Evolutionary conservation across 805 yeast genomes (phyloP).

Genomic region (Sugiyamaella marilandica): DNA sequence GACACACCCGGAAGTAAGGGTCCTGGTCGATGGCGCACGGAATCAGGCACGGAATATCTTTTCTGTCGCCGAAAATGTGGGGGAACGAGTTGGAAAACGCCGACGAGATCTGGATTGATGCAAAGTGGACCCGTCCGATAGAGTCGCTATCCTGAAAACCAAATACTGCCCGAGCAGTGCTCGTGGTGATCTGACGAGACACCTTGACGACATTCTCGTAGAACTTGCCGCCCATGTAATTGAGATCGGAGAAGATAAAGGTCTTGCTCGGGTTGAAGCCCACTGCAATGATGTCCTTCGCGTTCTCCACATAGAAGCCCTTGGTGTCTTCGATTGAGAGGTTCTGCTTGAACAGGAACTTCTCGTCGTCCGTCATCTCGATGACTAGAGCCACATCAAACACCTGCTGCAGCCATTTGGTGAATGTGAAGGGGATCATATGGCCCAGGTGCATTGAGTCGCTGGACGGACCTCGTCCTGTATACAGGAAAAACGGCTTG

Average conservation of each 20-base stretch:
- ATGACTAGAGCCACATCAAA: conserved; percentile 93
- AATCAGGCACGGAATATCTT: conserved; percentile 91
- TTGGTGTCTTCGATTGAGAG: conserved; percentile 86
- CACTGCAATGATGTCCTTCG: conserved; percentile 87
- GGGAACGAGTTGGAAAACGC: conserved; percentile 97
- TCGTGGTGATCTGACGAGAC: conserved; percentile 90
- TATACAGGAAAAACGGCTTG: conserved; percentile 89
- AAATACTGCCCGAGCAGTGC: conserved; percentile 96
- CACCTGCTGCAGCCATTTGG: conserved; percentile 97
- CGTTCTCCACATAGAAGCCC: conserved; percentile 71
- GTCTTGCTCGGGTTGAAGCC: conserved; percentile 95
- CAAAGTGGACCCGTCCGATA: conserved; percentile 92
- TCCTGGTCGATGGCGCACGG: conserved; percentile 99
- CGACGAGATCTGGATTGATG: conserved; percentile 92
- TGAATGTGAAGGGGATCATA: conserved; percentile 90
- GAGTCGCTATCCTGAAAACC: conserved; percentile 94
- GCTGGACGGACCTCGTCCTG: conserved; percentile 96
- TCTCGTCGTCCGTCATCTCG: conserved; percentile 94
- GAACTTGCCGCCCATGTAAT: conserved; percentile 88
- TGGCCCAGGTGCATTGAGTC: conserved; percentile 96
- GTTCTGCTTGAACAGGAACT: conserved; percentile 88
- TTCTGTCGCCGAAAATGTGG: conserved; percentile 76
- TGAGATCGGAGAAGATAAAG: conserved; percentile 87
- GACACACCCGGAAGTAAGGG: conserved; percentile 94
- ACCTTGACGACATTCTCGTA: conserved; percentile 91